Conservation (phyloP, 805 yeast genomes). For the Suhomyces emberorum region DNA sequence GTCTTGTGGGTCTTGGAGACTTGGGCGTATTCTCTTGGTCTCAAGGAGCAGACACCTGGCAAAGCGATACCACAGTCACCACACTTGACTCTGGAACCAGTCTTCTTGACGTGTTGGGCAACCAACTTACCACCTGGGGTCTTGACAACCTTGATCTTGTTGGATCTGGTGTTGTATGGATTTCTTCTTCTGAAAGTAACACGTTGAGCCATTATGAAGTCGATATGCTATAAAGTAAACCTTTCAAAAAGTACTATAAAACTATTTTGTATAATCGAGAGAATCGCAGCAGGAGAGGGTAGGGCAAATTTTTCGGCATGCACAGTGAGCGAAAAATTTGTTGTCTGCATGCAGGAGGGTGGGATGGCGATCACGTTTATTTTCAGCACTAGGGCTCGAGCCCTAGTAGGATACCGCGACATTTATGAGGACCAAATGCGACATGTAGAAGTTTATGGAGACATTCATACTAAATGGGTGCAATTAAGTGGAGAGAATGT, state of each 20-base stretch:
- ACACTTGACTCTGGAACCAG: slow-evolving; percentile 82
- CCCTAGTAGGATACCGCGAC: no score
- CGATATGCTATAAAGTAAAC: slow-evolving; percentile 14
- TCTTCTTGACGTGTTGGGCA: slow-evolving; percentile 96
- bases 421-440: no score
- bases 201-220: slow-evolving; percentile 92
- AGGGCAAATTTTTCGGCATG: slow-evolving; percentile 6
- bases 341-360: slow-evolving; percentile 3
- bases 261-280: slow-evolving; percentile 7
- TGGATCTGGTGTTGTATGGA: slow-evolving; percentile 99
- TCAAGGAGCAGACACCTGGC: slow-evolving; percentile 86
- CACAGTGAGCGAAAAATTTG: slow-evolving; percentile 2
- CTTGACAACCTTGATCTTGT: slow-evolving; percentile 99
- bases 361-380: not conserved
- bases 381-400: slow-evolving; percentile 11
- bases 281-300: not conserved
- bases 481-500: no score
- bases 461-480: no score
- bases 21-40: slow-evolving; percentile 97
- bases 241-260: slow-evolving; percentile 12
- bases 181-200: slow-evolving; percentile 99
- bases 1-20: slow-evolving; percentile 96
- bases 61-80: slow-evolving; percentile 83
- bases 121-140: slow-evolving; percentile 99
- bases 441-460: no score